These are phyloP conservation scores for Cicer judaicum DNA, from an alignment of 306 rosid species.

Conservation along the genomic window DNA sequence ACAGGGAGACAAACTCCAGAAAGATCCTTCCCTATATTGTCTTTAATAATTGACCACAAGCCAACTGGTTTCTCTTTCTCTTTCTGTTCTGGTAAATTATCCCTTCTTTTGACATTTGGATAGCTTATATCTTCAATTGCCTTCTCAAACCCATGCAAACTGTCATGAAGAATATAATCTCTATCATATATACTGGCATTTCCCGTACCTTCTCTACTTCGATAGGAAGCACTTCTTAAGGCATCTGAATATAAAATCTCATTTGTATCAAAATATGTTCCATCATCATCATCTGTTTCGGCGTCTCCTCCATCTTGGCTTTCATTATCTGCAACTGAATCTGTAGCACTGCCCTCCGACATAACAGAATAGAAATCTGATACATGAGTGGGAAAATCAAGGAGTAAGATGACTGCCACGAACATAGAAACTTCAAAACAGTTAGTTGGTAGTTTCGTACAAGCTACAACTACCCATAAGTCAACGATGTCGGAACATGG, in stretches of 20 bases:
- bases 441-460: constrained; percentile 26
- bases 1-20: constrained; percentile 99
- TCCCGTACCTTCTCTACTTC: constrained; percentile 81
- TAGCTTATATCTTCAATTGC: constrained; percentile 65
- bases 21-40: constrained; percentile 97
- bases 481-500: not conserved
- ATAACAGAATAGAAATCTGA: constrained; percentile 94
- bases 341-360: constrained; percentile 94
- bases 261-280: constrained; percentile 77
- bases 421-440: constrained; percentile 22
- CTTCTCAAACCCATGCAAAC: constrained; percentile 65
- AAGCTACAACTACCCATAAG: constrained; percentile 16
- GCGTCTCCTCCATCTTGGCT: constrained; percentile 94
- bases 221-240: constrained; percentile 88
- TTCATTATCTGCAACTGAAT: constrained; percentile 87
- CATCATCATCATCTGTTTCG: constrained; percentile 92
- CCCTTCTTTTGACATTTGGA: constrained; percentile 89
- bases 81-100: constrained; percentile 89
- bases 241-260: constrained; percentile 80
- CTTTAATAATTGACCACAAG: constrained; percentile 98
- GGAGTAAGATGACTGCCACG: constrained; percentile 37
- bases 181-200: constrained; percentile 62
- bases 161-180: constrained; percentile 68
- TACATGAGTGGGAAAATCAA: constrained; percentile 43
- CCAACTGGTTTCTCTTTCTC: constrained; percentile 93